phyloP scores from a whole-genome alignment of 371 early-diverging fungal genomes.

The Mucor ambiguus region DNA sequence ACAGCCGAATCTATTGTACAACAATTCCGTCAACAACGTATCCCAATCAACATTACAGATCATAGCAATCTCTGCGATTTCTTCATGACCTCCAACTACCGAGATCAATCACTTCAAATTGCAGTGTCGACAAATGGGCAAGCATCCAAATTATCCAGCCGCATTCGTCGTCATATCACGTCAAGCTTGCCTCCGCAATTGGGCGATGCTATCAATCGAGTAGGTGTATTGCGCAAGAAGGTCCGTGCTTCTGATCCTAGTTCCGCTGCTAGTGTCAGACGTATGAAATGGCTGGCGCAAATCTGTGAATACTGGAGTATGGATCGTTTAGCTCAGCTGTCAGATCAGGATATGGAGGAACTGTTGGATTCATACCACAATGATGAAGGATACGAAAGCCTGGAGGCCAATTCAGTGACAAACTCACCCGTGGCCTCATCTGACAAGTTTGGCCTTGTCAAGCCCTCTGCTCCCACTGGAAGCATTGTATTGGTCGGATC shows the following conservation, averaged over 20 bases:
- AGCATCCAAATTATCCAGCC: conserved; percentile 74
- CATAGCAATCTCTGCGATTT: conserved; percentile 78
- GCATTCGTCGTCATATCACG: conserved; percentile 65
- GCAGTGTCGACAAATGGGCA: conserved; percentile 83
- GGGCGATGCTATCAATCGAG: conserved; percentile 66
- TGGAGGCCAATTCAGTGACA: conserved; percentile 6
- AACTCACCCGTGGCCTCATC: not conserved
- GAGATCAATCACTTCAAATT: conserved; percentile 74
- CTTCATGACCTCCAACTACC: conserved; percentile 77
- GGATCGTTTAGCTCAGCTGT: conserved; percentile 59
- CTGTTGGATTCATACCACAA: conserved; percentile 68
- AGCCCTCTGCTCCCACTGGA: conserved; percentile 7
- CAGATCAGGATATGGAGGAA: conserved; percentile 61
- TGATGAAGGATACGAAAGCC: conserved; percentile 60
- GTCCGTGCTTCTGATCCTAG: conserved; percentile 60
- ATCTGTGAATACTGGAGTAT: conserved; percentile 79
- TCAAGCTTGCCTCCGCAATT: conserved; percentile 57
- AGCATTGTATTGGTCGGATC: conserved; percentile 79
- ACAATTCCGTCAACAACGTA: conserved; percentile 48
- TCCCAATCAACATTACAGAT: conserved; percentile 84
- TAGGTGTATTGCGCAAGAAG: conserved; percentile 60
- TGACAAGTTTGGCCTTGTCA: not conserved
- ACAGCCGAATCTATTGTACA: conserved; percentile 42
- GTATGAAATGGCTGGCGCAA: conserved; percentile 77
- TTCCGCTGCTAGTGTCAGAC: conserved; percentile 49